Base-by-base conservation (phyloP, 495 filamentous ascomycete genomes). In the Bombardia bombarda region DNA sequence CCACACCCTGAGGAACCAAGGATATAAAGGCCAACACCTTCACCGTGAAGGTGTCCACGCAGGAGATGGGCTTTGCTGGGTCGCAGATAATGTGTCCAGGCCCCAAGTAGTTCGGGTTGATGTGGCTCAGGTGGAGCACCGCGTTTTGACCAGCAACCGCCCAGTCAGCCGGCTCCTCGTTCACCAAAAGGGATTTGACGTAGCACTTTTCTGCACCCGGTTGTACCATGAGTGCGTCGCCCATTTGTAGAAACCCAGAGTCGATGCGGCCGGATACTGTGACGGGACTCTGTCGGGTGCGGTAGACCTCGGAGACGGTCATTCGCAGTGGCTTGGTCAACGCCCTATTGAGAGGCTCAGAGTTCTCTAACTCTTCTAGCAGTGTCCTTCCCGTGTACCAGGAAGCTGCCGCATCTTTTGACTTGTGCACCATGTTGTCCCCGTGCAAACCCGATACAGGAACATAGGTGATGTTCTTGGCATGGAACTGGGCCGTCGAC, bases 121-220 rank as follows among this genome's bases (percentile, higher is more conserved):
- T 89, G 43, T 87, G 85, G n/a, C 76, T 72, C 40, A 98, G 73
- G 54, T 94, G 84, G 16, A 98, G 63, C 2, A 82, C 79, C 8
- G 84, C 77, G 42, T 94, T 94, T 54, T 96, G 88, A 12, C 93
- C 90, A 2, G 90, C 92, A n/a, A 96, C 89, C 3, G 88, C 92
- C 89, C 88, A 98, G 44, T 95, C 87, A 9, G 64, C 71, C 3
- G 75, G 62, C 31, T 84, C 79, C 17, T 77, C 72, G 49, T 90
- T 82, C 14, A 87, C 74, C 49, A 88, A 82, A 14, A 98, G 54
- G 9, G 73, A 82, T 55, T 84, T 92, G 54, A 97, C 72, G 22
- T 71, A 75, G 4, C 86, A 87, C 30, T 75, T 86, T 56, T 95
- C 86, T 4, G 75, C 76, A 36, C 82, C 83, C 0, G 92, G 92